Conservation (phyloP, 495 filamentous ascomycete species). For the Elasticomyces elasticus region DNA sequence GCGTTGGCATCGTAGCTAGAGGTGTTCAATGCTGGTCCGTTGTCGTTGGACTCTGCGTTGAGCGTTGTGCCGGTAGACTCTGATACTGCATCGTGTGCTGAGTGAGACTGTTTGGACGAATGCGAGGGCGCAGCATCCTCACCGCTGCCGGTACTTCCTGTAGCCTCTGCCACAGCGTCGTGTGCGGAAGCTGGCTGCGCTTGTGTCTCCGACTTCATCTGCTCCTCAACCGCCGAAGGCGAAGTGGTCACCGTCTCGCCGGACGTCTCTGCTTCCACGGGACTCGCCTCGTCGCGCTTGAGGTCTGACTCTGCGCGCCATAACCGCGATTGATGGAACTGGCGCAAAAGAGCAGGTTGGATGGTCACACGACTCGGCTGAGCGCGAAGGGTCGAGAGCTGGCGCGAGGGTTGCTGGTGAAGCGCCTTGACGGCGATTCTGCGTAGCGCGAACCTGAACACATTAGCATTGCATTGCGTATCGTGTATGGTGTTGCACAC, state of each 20-base stretch:
- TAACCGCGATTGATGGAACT: slow-evolving; percentile 17
- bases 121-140: background rate
- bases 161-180: slow-evolving; percentile 11
- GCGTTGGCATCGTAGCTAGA: slow-evolving; percentile 7
- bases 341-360: background rate
- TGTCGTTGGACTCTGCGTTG: background rate
- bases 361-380: background rate
- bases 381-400: slow-evolving; percentile 1
- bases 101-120: background rate
- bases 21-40: slow-evolving; percentile 3
- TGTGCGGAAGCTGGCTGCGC: background rate
- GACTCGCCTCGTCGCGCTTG: slow-evolving; percentile 5
- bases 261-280: slow-evolving; percentile 7
- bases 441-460: slow-evolving; percentile 45
- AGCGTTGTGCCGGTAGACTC: slow-evolving; percentile 11
- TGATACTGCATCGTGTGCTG: slow-evolving; percentile 7
- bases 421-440: slow-evolving; percentile 46
- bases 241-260: slow-evolving; percentile 9
- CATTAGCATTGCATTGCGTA: background rate
- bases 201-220: background rate
- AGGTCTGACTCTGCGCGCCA: slow-evolving; percentile 11
- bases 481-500: background rate
- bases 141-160: slow-evolving; percentile 2
- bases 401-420: slow-evolving; percentile 4
- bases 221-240: slow-evolving; percentile 1